Evolutionary conservation across 176 grass and related monocot genomes (phyloP).

Genomic region (Aegilops sharonensis): DNA sequence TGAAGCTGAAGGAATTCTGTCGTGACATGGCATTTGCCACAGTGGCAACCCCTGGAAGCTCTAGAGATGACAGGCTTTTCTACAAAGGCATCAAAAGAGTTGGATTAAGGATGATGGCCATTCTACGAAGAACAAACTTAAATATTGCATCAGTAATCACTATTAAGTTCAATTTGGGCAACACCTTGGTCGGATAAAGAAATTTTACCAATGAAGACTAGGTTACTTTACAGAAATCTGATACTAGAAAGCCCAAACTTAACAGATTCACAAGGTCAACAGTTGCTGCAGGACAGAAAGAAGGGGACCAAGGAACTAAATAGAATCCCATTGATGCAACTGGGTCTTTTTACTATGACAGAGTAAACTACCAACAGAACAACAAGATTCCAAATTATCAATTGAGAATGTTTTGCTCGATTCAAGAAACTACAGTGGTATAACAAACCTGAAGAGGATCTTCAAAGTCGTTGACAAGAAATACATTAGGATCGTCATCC

Average conservation of each 20-base stretch:
- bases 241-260: neutral
- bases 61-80: conserved; percentile 96
- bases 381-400: neutral
- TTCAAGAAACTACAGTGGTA: conserved; percentile 15
- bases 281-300: neutral
- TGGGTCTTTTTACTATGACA: neutral
- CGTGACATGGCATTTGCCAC: conserved; percentile 63
- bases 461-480: conserved; percentile 97
- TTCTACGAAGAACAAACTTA: neutral
- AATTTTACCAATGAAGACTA: neutral
- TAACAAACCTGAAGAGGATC: conserved; percentile 93
- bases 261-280: conserved; percentile 2
- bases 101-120: conserved; percentile 12
- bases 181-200: neutral
- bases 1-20: conserved; percentile 55
- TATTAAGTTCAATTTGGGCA: conserved; percentile 14
- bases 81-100: conserved; percentile 43
- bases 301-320: neutral
- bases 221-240: neutral
- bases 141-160: neutral
- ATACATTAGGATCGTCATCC: conserved; percentile 85
- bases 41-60: conserved; percentile 78
- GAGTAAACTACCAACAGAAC: conserved; percentile 12
- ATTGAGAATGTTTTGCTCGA: neutral
- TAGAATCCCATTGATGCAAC: neutral